phyloP scores from a whole-genome alignment of 805 yeast genomes.

The Starmera dryadoides region DNA sequence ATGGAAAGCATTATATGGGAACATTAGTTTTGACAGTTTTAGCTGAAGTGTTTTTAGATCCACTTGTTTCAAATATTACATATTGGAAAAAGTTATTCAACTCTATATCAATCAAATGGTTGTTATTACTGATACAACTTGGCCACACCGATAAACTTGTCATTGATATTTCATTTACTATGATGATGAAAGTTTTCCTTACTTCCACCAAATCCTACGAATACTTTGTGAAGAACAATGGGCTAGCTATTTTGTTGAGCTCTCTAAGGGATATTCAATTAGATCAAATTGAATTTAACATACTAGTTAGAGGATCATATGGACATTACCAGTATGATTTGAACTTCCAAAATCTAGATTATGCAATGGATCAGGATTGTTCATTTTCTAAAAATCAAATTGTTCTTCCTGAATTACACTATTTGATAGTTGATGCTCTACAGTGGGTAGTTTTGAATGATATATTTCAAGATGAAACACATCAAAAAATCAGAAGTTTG shows the following conservation, averaged over 20 bases:
- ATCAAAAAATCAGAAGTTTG: slow-evolving; percentile 21
- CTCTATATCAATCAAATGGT: slow-evolving; percentile 60
- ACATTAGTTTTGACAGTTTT: slow-evolving; percentile 25
- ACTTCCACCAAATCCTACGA: slow-evolving; percentile 39
- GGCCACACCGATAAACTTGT: slow-evolving; percentile 23
- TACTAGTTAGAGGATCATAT: slow-evolving; percentile 38
- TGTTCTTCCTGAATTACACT: slow-evolving; percentile 38
- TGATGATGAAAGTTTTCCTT: slow-evolving; percentile 44
- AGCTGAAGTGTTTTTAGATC: slow-evolving; percentile 24
- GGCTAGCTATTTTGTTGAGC: slow-evolving; percentile 40
- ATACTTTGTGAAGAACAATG: slow-evolving; percentile 44
- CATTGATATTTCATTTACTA: slow-evolving; percentile 26
- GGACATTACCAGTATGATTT: slow-evolving; percentile 29
- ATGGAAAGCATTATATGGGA: slow-evolving; percentile 13
- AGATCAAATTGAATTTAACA: slow-evolving; percentile 19
- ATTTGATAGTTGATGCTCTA: slow-evolving; percentile 24
- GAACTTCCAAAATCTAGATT: slow-evolving; percentile 11
- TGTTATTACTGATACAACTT: slow-evolving; percentile 43
- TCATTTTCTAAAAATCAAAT: slow-evolving; percentile 7
- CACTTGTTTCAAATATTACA: slow-evolving; percentile 31
- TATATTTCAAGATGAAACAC: slow-evolving; percentile 28
- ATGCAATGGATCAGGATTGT: slow-evolving; percentile 6
- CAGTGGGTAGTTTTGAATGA: slow-evolving; percentile 31
- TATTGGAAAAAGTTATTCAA: slow-evolving; percentile 41
- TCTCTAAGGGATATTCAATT: slow-evolving; percentile 39